phyloP scores from a whole-genome alignment of 2,329 filamentous ascomycete species.

The Alternaria brassicae region DNA sequence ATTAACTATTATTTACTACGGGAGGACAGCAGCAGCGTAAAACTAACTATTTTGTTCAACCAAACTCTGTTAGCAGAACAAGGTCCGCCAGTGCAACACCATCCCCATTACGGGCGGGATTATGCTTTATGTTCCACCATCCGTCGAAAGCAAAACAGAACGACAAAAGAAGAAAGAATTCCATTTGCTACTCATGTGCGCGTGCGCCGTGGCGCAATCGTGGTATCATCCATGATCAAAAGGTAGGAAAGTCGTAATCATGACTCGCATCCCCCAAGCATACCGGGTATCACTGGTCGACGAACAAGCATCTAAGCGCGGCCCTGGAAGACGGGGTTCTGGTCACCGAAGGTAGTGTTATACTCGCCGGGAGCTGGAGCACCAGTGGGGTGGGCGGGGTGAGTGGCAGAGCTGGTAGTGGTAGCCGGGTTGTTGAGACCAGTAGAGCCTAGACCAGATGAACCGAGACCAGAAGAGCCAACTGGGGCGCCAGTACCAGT shows the following conservation, averaged over 20 bases:
- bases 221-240: constrained; percentile 46
- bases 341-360: constrained; percentile 52
- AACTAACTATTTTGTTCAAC: constrained; percentile 12
- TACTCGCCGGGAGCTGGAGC: constrained; percentile 19
- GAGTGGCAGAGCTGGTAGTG: constrained; percentile 14
- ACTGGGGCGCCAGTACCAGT: constrained; percentile 16
- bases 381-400: constrained; percentile 18
- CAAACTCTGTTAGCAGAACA: neutral
- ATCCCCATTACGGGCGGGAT: constrained; percentile 24
- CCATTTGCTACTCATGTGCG: constrained; percentile 27
- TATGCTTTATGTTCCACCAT: neutral
- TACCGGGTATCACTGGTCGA: constrained; percentile 15
- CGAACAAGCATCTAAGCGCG: constrained; percentile 29
- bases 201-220: constrained; percentile 28
- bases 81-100: neutral
- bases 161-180: constrained; percentile 15
- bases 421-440: constrained; percentile 11
- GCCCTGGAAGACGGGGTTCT: constrained; percentile 55
- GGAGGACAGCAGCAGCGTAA: constrained; percentile 1
- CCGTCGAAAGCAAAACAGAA: neutral
- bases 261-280: constrained; percentile 14
- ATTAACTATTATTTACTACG: constrained; percentile 38
- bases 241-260: constrained; percentile 33
- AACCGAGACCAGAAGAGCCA: constrained; percentile 16
- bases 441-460: constrained; percentile 8